phyloP scores from a whole-genome alignment of 805 yeast species.

The Isabelozyma pseudorhagii region DNA sequence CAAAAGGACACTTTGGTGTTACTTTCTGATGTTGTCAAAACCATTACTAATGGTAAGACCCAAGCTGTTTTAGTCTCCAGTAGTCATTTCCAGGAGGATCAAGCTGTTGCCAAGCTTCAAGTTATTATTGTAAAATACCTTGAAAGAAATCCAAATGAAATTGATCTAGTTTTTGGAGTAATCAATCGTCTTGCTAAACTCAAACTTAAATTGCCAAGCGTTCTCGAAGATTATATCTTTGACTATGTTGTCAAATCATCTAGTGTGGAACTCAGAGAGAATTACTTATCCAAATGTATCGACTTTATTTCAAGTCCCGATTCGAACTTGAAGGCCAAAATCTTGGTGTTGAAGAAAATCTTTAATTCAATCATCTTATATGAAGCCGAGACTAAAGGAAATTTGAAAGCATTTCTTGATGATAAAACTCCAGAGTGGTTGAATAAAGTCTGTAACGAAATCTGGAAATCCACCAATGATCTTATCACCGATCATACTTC shows the following conservation, averaged over 20 bases:
- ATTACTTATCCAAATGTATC: constrained; percentile 51
- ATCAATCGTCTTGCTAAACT: constrained; percentile 39
- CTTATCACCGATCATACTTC: constrained; percentile 51
- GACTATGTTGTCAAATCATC: constrained; percentile 49
- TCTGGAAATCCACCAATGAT: constrained; percentile 72
- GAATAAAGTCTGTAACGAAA: constrained; percentile 50
- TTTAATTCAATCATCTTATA: constrained; percentile 63
- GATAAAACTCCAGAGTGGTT: constrained; percentile 57
- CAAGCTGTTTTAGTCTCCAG: constrained; percentile 50
- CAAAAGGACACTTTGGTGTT: constrained; percentile 46
- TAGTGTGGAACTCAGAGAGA: constrained; percentile 45
- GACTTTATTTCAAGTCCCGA: constrained; percentile 45
- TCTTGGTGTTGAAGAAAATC: constrained; percentile 53
- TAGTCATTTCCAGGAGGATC: constrained; percentile 67
- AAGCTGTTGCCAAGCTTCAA: constrained; percentile 65
- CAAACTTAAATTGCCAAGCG: constrained; percentile 43
- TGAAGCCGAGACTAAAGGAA: constrained; percentile 52
- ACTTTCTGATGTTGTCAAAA: constrained; percentile 41
- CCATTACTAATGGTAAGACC: constrained; percentile 39
- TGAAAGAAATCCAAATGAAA: constrained; percentile 18
- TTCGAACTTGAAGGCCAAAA: constrained; percentile 49
- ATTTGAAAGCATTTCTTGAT: constrained; percentile 44
- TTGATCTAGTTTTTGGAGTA: constrained; percentile 26
- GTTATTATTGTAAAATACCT: constrained; percentile 26
- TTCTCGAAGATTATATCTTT: constrained; percentile 57